Conservation (phyloP, 345 rosid genomes). For the Angophora floribunda region DNA sequence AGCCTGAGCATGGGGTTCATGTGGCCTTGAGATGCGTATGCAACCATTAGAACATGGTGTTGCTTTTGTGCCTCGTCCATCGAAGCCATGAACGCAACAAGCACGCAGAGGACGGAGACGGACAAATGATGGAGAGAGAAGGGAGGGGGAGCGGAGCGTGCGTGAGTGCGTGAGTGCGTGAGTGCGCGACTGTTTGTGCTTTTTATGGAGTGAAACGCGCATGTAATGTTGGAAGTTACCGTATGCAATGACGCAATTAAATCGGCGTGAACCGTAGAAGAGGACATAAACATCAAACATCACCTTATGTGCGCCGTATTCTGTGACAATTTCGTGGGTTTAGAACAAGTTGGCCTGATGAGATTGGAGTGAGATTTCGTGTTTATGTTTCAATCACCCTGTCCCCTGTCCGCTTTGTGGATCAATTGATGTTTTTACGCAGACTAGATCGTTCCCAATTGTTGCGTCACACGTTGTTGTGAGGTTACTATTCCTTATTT, state of each 20-base stretch:
- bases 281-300: neutral
- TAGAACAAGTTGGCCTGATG: neutral
- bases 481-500: neutral
- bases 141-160: neutral
- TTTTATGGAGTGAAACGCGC: neutral
- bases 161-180: neutral
- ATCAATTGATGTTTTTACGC: neutral
- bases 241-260: neutral
- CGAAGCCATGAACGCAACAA: neutral
- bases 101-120: neutral
- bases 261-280: neutral
- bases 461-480: neutral
- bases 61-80: neutral
- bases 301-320: neutral
- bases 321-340: neutral
- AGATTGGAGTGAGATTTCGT: neutral
- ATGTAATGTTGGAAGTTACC: neutral
- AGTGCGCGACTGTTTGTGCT: neutral
- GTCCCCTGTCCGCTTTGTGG: neutral
- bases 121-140: neutral
- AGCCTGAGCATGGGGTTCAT: conserved; percentile 37
- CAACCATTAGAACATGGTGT: conserved; percentile 33
- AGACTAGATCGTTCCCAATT: neutral
- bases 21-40: conserved; percentile 34
- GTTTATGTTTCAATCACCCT: neutral